Evolutionary conservation across 345 rosid genomes (phyloP).

Genomic region (Eucalyptus pumila): DNA sequence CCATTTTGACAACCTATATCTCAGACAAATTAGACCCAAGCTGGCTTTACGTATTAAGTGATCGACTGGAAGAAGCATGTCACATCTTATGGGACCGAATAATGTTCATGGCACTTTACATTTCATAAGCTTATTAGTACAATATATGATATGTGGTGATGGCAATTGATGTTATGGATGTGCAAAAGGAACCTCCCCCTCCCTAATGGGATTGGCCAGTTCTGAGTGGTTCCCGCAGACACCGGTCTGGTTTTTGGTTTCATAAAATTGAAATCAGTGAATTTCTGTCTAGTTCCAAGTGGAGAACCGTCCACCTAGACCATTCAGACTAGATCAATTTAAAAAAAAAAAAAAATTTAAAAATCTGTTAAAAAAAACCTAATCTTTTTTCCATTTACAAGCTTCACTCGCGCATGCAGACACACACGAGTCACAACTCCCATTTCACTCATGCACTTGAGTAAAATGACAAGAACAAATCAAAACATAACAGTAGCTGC

Average conservation of each 20-base stretch:
- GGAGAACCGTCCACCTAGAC: background rate
- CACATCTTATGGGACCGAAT: background rate
- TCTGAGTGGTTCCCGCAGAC: accelerated
- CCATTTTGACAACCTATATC: background rate
- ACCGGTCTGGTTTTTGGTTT: background rate
- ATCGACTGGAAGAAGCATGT: background rate
- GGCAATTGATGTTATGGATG: background rate
- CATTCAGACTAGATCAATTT: background rate
- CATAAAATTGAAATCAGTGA: background rate
- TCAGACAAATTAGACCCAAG: background rate
- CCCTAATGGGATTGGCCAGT: accelerated
- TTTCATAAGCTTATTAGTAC: background rate
- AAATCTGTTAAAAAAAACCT: background rate
- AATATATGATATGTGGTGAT: background rate
- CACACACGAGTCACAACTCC: background rate
- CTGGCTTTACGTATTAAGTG: background rate
- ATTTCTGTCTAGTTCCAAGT: background rate
- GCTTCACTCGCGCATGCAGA: background rate
- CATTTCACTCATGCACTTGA: background rate
- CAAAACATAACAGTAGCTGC: background rate
- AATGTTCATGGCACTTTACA: background rate
- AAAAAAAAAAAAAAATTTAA: accelerated
- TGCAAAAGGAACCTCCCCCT: background rate
- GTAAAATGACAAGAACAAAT: background rate
- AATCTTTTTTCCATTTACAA: background rate